Percentiles rank a stretch among this genome's conserved stretches.
Evolutionary conservation across 768 basidiomycete species (phyloP).

Genomic region (Phaeotremella fagi): DNA sequence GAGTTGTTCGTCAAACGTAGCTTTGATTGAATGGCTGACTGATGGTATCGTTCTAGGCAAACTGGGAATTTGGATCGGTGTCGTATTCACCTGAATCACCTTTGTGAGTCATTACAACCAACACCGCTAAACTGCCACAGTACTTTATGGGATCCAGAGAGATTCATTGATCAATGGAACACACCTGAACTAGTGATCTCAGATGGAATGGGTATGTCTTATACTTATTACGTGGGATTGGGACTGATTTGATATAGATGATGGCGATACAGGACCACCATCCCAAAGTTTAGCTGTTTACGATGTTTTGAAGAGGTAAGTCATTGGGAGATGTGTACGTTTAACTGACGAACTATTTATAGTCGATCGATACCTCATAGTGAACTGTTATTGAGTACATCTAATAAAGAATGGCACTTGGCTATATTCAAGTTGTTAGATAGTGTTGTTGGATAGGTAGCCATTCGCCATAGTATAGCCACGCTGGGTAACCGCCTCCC

Average conservation of each 20-base stretch:
- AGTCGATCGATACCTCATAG: background rate
- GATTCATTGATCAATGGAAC: conserved; percentile 3
- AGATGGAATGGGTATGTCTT: background rate
- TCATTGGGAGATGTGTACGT: background rate
- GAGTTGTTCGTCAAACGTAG: background rate
- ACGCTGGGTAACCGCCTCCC: no score
- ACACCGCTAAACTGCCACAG: background rate
- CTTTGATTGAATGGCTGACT: background rate
- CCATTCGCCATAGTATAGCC: no score
- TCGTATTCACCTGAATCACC: conserved; percentile 4
- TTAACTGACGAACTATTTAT: background rate
- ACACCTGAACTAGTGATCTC: conserved; percentile 4
- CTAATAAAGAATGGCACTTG: background rate
- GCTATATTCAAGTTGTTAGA: background rate
- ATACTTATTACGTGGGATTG: background rate
- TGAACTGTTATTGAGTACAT: background rate
- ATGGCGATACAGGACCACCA: conserved; percentile 1
- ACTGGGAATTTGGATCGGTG: conserved; percentile 3
- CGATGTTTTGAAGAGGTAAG: background rate
- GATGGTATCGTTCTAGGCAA: background rate
- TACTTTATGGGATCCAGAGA: conserved; percentile 5
- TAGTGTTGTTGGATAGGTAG: no score
- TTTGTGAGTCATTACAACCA: background rate
- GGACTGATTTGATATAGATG: background rate
- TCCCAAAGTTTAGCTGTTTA: background rate